Base-by-base conservation (phyloP, 129 eudicot species). In the Tagetes patula region DNA sequence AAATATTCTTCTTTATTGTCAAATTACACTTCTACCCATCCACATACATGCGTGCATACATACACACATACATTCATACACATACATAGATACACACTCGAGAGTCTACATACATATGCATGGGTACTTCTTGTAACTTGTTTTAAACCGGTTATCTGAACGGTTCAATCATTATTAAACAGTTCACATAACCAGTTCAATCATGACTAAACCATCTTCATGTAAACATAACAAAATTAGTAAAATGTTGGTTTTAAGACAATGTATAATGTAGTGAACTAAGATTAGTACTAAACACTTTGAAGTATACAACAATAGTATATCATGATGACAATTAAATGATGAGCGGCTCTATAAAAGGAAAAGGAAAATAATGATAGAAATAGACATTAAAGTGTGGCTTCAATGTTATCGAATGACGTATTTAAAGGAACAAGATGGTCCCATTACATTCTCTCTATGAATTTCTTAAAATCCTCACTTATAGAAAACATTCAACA, bases 21-120 rank as follows among this genome's bases (percentile, higher is more conserved):
- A 64, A 71, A 39, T 63, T 71, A 72, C 78, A 65, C 6, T 54
- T 65, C 30, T 31, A 79, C 68, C 81, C 75, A 13, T 69, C 31
- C 43, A 7, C 69, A 10, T 10, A 14, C 69, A 9, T 20, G 27
- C 27, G 27, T 20, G 27, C 27, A 20, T 20, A 20, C 27, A 20
- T 20, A 20, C 27, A 20, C 27, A 20, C 27, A 20, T 20, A 20
- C 27, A 20, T 42, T 64, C 33, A 2, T 58, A 42, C 32, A 31
- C 38, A 54, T 10, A 54, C 14, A 52, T 8, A 3, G 37, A 33
- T 36, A 11, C 34, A 40, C 43, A 20, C 27, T 40, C 43, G 43
- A 40, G 43, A 0, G 5, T 40, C 43, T 4, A 40, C 43, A 3
- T 3, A 40, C 3, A 12, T 55, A 20, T 20, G 27, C 27, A 20